phyloP scores from a whole-genome alignment of 2,329 filamentous ascomycete genomes.

The Plenodomus lindquistii region DNA sequence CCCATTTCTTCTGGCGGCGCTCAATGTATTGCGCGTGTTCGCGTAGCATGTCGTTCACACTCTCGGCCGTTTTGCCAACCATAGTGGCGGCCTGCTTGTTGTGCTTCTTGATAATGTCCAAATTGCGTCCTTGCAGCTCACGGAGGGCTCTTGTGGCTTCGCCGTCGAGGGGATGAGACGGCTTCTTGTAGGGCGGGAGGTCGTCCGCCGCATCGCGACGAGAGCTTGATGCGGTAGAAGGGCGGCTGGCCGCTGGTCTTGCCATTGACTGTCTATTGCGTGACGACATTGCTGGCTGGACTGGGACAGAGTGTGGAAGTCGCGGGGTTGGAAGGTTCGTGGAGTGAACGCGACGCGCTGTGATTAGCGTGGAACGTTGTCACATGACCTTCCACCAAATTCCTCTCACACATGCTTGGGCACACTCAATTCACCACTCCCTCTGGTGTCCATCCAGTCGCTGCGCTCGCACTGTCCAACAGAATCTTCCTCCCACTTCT shows the following conservation, averaged over 20 bases:
- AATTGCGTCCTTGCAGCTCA: slow-evolving; percentile 48
- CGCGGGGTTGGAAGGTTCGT: background rate
- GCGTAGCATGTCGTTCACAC: slow-evolving; percentile 60
- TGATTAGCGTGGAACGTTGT: slow-evolving; percentile 7
- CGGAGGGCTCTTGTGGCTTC: slow-evolving; percentile 53
- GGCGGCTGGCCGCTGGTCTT: background rate
- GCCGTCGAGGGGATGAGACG: slow-evolving; percentile 55
- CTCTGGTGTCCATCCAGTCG: too few species aligned
- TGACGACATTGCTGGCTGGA: slow-evolving; percentile 19
- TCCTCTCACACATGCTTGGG: background rate
- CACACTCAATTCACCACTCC: background rate
- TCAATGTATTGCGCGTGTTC: slow-evolving; percentile 44
- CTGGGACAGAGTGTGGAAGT: background rate
- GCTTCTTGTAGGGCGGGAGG: slow-evolving; percentile 59
- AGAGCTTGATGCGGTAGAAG: slow-evolving; percentile 13
- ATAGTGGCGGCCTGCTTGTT: slow-evolving; percentile 51
- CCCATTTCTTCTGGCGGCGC: slow-evolving; percentile 38
- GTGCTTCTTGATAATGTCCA: slow-evolving; percentile 53
- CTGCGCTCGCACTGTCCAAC: too few species aligned
- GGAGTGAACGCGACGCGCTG: slow-evolving; percentile 4
- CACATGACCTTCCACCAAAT: slow-evolving; percentile 10
- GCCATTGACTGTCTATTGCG: slow-evolving; percentile 14
- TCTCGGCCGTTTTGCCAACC: slow-evolving; percentile 55
- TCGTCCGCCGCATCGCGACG: slow-evolving; percentile 15
- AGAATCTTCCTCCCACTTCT: background rate